Base-by-base conservation (phyloP, 164 flowering plant genomes). In the Vitis rotundifolia region DNA sequence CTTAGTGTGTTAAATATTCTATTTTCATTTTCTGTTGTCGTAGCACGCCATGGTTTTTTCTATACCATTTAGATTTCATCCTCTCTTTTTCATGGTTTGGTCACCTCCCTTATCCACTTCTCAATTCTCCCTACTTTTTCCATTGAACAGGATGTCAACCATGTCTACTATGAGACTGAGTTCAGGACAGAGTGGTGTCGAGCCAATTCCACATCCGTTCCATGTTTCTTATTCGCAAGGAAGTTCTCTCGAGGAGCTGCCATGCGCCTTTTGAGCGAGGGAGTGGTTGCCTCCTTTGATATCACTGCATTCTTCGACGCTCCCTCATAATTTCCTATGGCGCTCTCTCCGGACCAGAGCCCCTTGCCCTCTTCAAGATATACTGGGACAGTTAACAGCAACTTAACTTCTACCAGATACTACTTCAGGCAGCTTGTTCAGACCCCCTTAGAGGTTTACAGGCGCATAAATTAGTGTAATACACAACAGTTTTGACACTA, bases 131-230 rank as follows among this genome's bases (percentile, higher is more conserved):
- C 26, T 1, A 22, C 26, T 67, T 56, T 29, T 37, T 16, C 18
- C 16, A 65, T 55, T 52, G 53, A 47, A 67, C 91, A 91, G 97
- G 89, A 66, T 26, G 88, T 94, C 75, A 80, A 85, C 75, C 93
- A 89, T 79, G 86, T 94, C 54, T 85, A 89, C 79, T 92, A 90
- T 61, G 89, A 85, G 68, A 86, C 89, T 1, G 98, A 92, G 75
- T 85, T 26, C 80, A 83, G 98, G 67, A 92, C 90, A 8, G 98
- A 94, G 53, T 90, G 98, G 98, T 94, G 98, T 73, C 76, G 70
- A 7, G 68, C 75, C 11, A 87, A 89, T 66, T 81, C 88, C 11
- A 76, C 88, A 26, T 70, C 28, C 16, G 93, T 79, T 65, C 86
- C 91, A 9, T 94, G 98, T 69, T 94, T 89, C 75, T 71, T 94